Conservation (phyloP, 768 basidiomycete genomes). For the Boletellus sp. region DNA sequence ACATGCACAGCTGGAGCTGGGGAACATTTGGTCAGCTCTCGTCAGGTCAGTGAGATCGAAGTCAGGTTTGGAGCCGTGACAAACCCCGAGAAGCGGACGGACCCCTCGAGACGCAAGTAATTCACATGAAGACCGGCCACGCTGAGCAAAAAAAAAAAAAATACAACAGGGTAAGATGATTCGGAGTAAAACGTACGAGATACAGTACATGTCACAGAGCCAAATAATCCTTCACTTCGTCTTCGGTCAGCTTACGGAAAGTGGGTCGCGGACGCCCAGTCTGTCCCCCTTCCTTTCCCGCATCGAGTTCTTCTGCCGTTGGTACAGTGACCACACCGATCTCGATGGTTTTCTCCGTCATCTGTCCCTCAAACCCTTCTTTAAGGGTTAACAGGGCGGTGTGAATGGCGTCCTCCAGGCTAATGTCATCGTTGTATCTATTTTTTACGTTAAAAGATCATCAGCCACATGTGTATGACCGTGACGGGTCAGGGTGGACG, state of each 20-base stretch:
- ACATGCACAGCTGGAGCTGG: constrained; percentile 4
- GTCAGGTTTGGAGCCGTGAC: constrained; percentile 5
- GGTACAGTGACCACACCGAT: constrained; percentile 95
- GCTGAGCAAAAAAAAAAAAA: constrained; percentile 15
- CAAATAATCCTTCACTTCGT: constrained; percentile 95
- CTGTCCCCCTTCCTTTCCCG: constrained; percentile 63
- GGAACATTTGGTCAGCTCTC: constrained; percentile 5
- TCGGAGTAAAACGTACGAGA: constrained; percentile 29
- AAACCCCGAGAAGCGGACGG: constrained; percentile 1
- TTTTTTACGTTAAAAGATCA: constrained; percentile 41
- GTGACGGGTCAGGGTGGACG: constrained; percentile 22
- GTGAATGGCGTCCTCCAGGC: constrained; percentile 97
- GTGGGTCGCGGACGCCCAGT: constrained; percentile 76
- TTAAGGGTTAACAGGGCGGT: constrained; percentile 96
- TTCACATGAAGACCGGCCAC: constrained; percentile 8
- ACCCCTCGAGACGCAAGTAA: constrained; percentile 3
- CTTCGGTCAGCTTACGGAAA: constrained; percentile 93
- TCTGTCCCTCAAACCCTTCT: constrained; percentile 99
- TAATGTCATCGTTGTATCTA: constrained; percentile 99
- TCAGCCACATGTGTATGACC: constrained; percentile 14
- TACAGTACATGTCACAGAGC: constrained; percentile 55
- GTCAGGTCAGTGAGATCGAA: constrained; percentile 2
- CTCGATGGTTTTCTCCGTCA: constrained; percentile 99
- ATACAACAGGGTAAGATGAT: constrained; percentile 5
- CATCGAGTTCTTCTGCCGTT: constrained; percentile 52